Base-by-base conservation (phyloP, 2,329 filamentous ascomycete genomes). In the Microdochium trichocladiopsis region DNA sequence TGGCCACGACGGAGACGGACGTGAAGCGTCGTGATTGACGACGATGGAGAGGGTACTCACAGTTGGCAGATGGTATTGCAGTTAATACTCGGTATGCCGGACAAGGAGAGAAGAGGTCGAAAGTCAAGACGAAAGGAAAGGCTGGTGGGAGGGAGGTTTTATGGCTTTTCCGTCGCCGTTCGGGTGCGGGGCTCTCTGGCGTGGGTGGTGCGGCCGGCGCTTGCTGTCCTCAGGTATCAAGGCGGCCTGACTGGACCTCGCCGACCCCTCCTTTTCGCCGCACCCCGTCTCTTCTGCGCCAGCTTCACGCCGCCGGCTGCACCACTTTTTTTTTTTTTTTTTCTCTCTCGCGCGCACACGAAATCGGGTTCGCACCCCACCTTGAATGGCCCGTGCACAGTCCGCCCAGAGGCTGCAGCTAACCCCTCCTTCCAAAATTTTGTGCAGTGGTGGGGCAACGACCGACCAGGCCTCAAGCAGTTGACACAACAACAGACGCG, bases 21-120 rank as follows among this genome's bases (percentile, higher is more conserved):
- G n/a, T n/a, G n/a, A n/a, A n/a, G n/a, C n/a, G n/a, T 31, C 28
- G 48, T 48, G 65, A 63, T 54, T 64, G 61, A 43, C 48, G 10
- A 22, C 21, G 25, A 22, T 16, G 25, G 4, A 8, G 14, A 25
- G 23, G n/a, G 28, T 14, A 36, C 36, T 25, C 48, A 33, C 24
- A 49, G 21, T 50, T 64, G 48, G n/a, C 24, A 49, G 28, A 22
- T 49, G 48, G n/a, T 21, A 33, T 21, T 31, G 18, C 28, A 16
- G n/a, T 8, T n/a, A 25, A 16, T 21, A 22, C 54, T 55, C 61
- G 66, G 66, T 69, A 66, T 68, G 65, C 64, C 63, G 63, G 66
- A 67, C 62, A 61, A 61, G 63, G 65, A 64, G 59, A 56, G 59
- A 68, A 64, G 59, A 57, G 53, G 62, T 52, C 55, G 23, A 49